Evolutionary conservation across 495 filamentous ascomycete species (phyloP).

Genomic region (Neurospora sp.): DNA sequence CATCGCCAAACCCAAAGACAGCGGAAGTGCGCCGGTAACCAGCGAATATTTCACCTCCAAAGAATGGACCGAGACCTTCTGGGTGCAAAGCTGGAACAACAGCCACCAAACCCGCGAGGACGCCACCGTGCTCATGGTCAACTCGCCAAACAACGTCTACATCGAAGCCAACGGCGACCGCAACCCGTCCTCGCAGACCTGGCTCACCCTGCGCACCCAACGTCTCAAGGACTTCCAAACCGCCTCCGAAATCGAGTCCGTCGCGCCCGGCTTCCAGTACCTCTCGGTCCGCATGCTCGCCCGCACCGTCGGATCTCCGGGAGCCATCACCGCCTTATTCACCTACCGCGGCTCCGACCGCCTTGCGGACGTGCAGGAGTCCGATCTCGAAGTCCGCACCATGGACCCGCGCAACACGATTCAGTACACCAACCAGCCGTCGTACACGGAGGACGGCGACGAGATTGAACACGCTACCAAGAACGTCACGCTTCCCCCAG

Average conservation of each 20-base stretch:
- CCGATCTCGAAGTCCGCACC: slow-evolving; percentile 69
- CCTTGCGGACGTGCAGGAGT: slow-evolving; percentile 48
- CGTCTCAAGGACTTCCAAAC: slow-evolving; percentile 47
- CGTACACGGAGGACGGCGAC: slow-evolving; percentile 32
- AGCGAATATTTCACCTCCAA: slow-evolving; percentile 30
- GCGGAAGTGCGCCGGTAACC: slow-evolving; percentile 21
- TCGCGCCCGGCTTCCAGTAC: slow-evolving; percentile 42
- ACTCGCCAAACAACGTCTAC: slow-evolving; percentile 59
- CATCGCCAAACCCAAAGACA: slow-evolving; percentile 19
- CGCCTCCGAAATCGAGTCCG: slow-evolving; percentile 55
- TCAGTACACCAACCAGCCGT: slow-evolving; percentile 70
- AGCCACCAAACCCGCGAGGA: slow-evolving; percentile 22
- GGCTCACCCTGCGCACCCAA: slow-evolving; percentile 51
- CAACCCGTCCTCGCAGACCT: slow-evolving; percentile 33
- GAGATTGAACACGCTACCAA: slow-evolving; percentile 32
- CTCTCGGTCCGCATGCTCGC: slow-evolving; percentile 53
- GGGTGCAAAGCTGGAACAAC: slow-evolving; percentile 51
- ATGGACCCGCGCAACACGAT: slow-evolving; percentile 42
- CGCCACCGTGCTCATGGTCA: slow-evolving; percentile 42
- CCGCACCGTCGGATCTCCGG: slow-evolving; percentile 39
- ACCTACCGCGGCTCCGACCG: slow-evolving; percentile 39
- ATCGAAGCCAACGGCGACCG: slow-evolving; percentile 35
- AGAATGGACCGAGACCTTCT: slow-evolving; percentile 36
- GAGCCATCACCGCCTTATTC: slow-evolving; percentile 63
- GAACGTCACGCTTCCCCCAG: slow-evolving; percentile 36